Conservation (phyloP, 2,329 filamentous ascomycete species). For the Zymoseptoria tritici region DNA sequence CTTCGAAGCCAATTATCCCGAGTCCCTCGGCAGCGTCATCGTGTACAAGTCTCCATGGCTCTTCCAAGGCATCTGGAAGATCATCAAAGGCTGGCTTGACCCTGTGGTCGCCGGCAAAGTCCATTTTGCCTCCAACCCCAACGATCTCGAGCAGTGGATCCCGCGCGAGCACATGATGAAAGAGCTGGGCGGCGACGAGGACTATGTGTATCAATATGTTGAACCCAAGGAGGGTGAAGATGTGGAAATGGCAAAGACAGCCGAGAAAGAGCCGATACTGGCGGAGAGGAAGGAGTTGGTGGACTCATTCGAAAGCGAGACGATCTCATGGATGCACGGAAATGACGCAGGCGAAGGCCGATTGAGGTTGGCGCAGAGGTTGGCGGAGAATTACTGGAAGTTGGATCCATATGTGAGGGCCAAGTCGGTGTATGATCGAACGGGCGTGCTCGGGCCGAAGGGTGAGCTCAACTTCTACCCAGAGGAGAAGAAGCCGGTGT, state of each 20-base stretch:
- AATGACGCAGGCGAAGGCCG: conserved; percentile 31
- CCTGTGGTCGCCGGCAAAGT: conserved; percentile 93
- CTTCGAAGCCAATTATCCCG: conserved; percentile 97
- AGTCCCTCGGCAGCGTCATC: conserved; percentile 79
- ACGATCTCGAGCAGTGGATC: conserved; percentile 74
- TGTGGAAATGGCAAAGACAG: conserved; percentile 56
- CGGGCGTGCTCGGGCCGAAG: conserved; percentile 59
- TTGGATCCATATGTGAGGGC: conserved; percentile 83
- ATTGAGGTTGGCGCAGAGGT: conserved; percentile 33
- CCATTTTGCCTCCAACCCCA: conserved; percentile 76
- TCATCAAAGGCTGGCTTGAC: conserved; percentile 93
- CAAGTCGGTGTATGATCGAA: conserved; percentile 75
- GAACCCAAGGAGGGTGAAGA: conserved; percentile 75
- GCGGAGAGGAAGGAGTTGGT: conserved; percentile 58
- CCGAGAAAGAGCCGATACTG: conserved; percentile 56
- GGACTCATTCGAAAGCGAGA: conserved; percentile 65
- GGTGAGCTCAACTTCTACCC: conserved; percentile 69
- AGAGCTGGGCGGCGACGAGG: conserved; percentile 78
- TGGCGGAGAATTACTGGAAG: conserved; percentile 76
- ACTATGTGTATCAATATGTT: conserved; percentile 75
- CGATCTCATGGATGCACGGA: conserved; percentile 64
- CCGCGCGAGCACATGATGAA: conserved; percentile 62
- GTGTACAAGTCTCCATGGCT: conserved; percentile 97
- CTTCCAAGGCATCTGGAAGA: conserved; percentile 95
- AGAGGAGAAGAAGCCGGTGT: not conserved